Evolutionary conservation across 352 stramenopile species (phyloP), one percentile per base, ranked within the genome.

Genomic region (Globisporangium mamillatum): DNA sequence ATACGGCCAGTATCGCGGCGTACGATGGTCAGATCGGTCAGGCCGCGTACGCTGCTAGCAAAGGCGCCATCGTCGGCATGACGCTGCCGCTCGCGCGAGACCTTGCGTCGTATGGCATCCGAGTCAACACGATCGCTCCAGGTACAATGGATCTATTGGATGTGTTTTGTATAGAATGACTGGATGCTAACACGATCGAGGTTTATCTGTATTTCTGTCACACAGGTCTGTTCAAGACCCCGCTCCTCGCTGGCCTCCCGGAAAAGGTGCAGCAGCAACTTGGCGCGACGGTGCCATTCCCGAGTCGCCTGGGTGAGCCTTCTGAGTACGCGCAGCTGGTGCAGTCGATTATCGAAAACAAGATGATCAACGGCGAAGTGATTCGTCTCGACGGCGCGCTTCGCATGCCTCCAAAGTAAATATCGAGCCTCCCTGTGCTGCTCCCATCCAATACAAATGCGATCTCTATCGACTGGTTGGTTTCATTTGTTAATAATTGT

Each of bases 1-100:
- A 99, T 81, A 99, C 97, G 12, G 97, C 97, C 14, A 98, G 90
- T 72, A 98, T 99, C 60, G 97, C 98, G 56, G 98, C 97, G 1
- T 99, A 97, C 75, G 97, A 99, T 24, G 98, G 98, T 44, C 95
- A 99, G 81, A 92, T 98, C 58, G 97, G 97, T 3, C 97, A 99
- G 84, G 94, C 89, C 25, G 97, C 97, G 9, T 99, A 99, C 77
- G 88, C 97, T 54, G 92, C 97, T 12, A 98, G 89, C 73, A 99
- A 99, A 79, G 96, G 88, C 8, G 97, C 93, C 2, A 97, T 99
- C 63, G 93, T 98, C 36, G 88, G 90, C 60, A 98, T 99, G 94
- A 99, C 97, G 61, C 80, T 99, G 20, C 97, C 97, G 12, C 86
- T 99, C 61, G 97, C 98, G 29, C 82, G 97, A 68, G 97, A 99